Evolutionary conservation across 257 asterid species (phyloP), one percentile per base, ranked within the genome.

Genomic region (Rubia yunnanensis): DNA sequence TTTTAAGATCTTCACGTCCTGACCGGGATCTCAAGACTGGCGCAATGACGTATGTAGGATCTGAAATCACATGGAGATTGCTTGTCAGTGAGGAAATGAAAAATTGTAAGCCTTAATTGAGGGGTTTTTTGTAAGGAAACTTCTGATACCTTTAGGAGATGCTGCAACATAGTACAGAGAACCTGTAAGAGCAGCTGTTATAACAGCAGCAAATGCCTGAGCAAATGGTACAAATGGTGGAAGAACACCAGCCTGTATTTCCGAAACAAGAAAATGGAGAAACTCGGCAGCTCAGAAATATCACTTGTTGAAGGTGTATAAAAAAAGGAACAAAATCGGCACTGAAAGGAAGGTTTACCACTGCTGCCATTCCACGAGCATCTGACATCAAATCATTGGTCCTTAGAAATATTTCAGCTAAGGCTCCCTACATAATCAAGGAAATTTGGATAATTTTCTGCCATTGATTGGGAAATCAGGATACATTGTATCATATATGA

Each of bases 181-280:
- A 69, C 96, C 98, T 0, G 96, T 89, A 23, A 92, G 89, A 67
- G 95, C 94, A 74, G 96, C 98, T 5, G 98, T 92, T 48, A 84
- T 71, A 49, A 87, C 97, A 63, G 98, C 98, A 46, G 98, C 96
- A 79, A 89, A 92, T 34, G 91, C 95, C 76, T 92, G 96, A 57
- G 98, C 97, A 76, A 92, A 92, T 11, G 98, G 97, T 22, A 92
- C 98, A 62, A 85, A 87, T 22, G 91, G 98, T 76, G 98, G 98
- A 63, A 89, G 80, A 68, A 92, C 81, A 31, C 98, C 98, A 17
- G 95, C 79, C 98, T 92, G 80, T 9, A 74, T 60, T 35, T 30
- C 24, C n/a, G n/a, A 50, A 20, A 50, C 57, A 50, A 20, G 14
- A 50, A 55, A 41, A 34, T 41, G 54, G 26, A 6, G 17, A 20